phyloP scores from a whole-genome alignment of 2,329 filamentous ascomycete species.

The Colletotrichum sp. region DNA sequence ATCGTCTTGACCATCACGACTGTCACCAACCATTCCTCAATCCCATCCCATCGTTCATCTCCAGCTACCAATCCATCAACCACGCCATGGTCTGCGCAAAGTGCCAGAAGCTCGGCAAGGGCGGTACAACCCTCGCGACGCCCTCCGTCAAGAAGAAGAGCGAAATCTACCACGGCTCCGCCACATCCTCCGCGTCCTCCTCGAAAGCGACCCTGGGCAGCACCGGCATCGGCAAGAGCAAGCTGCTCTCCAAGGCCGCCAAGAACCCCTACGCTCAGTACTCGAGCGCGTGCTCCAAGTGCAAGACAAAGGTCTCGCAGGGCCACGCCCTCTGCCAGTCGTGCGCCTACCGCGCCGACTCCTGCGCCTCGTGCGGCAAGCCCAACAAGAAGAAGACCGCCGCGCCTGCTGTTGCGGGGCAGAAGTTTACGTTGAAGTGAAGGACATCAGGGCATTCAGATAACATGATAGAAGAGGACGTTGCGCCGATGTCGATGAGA shows the following conservation, averaged over 20 bases:
- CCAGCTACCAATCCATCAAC: neutral
- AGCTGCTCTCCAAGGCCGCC: constrained; percentile 66
- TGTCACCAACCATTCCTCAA: neutral
- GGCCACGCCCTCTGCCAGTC: constrained; percentile 65
- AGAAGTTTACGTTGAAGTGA: constrained; percentile 69
- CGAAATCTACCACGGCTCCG: constrained; percentile 69
- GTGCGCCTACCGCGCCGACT: constrained; percentile 66
- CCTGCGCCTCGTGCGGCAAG: constrained; percentile 69
- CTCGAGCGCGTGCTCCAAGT: constrained; percentile 63
- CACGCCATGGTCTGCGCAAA: constrained; percentile 66
- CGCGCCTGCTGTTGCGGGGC: constrained; percentile 60
- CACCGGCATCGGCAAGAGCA: constrained; percentile 68
- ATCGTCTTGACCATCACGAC: neutral
- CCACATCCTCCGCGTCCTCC: constrained; percentile 46
- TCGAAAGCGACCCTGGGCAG: constrained; percentile 59
- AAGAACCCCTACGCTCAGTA: constrained; percentile 72
- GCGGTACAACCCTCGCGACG: constrained; percentile 62
- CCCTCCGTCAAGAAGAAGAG: constrained; percentile 70
- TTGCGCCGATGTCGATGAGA: neutral
- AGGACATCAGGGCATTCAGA: neutral
- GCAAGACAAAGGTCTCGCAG: constrained; percentile 68
- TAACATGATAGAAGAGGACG: neutral
- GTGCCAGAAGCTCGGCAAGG: constrained; percentile 65
- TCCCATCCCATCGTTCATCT: neutral
- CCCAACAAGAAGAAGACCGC: constrained; percentile 55